Evolutionary conservation across 352 stramenopile species (phyloP).

Genomic region (Globisporangium ultimum): DNA sequence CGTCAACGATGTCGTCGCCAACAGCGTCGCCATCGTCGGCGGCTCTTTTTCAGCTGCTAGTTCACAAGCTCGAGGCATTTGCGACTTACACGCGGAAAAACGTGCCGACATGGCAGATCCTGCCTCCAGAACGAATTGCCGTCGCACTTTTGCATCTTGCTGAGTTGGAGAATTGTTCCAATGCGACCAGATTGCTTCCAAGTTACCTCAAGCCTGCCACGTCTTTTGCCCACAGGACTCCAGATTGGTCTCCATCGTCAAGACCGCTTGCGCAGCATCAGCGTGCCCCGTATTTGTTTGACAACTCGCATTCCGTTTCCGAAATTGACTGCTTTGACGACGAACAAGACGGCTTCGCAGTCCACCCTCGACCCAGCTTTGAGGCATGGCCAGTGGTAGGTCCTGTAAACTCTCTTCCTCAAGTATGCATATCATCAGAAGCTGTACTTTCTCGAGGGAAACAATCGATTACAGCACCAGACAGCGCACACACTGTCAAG

Average conservation of each 20-base stretch:
- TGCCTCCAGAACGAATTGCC: constrained; percentile 52
- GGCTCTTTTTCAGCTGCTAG: constrained; percentile 54
- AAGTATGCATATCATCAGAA: background rate
- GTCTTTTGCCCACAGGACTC: background rate
- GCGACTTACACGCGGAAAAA: constrained; percentile 31
- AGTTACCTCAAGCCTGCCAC: constrained; percentile 36
- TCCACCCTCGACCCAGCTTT: constrained; percentile 7
- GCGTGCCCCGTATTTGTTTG: background rate
- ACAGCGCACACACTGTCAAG: background rate
- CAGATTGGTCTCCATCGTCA: background rate
- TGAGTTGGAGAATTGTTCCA: constrained; percentile 48
- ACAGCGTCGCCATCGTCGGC: constrained; percentile 25
- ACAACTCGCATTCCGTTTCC: background rate
- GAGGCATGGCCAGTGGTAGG: constrained; percentile 3
- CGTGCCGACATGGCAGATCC: constrained; percentile 48
- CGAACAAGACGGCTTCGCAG: background rate
- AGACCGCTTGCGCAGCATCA: background rate
- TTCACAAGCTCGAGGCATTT: constrained; percentile 55
- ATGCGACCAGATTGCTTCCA: constrained; percentile 51
- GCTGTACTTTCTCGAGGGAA: background rate
- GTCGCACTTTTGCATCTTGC: constrained; percentile 49
- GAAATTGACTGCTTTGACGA: constrained; percentile 18
- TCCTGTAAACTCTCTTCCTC: background rate
- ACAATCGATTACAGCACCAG: background rate
- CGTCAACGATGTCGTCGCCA: constrained; percentile 6